Base-by-base conservation (phyloP, 257 asterid genomes). In the Eucommia ulmoides region DNA sequence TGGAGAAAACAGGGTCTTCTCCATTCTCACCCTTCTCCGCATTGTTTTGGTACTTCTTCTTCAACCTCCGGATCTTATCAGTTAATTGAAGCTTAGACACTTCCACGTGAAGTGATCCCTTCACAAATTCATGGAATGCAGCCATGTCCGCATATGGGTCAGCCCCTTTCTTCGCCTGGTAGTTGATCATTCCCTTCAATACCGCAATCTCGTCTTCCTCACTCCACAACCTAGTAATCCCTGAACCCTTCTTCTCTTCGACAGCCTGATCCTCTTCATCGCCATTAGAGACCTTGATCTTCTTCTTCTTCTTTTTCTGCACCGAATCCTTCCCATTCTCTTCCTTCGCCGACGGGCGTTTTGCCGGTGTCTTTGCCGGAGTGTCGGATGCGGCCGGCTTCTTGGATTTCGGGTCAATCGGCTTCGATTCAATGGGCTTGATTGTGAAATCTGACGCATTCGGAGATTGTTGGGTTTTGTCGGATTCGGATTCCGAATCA, bases 111-210 rank as follows among this genome's bases (percentile, higher is more conserved):
- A 78, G 51, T 45, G 70, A 71, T 3, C 65, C 79, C 56, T 61
- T 81, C 0, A 79, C 29, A 47, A 54, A 65, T 7, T 70, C 63
- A 62, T 62, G 49, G 52, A 84, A 68, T 16, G 62, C 84, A 41
- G 46, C 61, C 50, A 61, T 49, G 48, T 81, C 82, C 22, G 61
- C 33, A 35, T 57, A 47, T 2, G 73, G 66, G 18, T 66, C 74
- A 6, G 33, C 2, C 2, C 80, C 83, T 42, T 66, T 66, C 18
- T 23, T 16, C 19, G 53, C 50, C 58, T 52, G 69, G 55, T 65
- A 79, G 5, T 82, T 72, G 52, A 61, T 49, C 66, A 82, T 68
- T 20, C 86, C 83, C 25, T 53, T 66, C 24, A 84, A 61, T n/a
- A 82, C 21, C 12, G 61, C 56, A 44, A 77, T 53, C 61, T 74